Evolutionary conservation across 2,329 filamentous ascomycete genomes (phyloP).

Genomic region (Fusarium pseudocircinatum): DNA sequence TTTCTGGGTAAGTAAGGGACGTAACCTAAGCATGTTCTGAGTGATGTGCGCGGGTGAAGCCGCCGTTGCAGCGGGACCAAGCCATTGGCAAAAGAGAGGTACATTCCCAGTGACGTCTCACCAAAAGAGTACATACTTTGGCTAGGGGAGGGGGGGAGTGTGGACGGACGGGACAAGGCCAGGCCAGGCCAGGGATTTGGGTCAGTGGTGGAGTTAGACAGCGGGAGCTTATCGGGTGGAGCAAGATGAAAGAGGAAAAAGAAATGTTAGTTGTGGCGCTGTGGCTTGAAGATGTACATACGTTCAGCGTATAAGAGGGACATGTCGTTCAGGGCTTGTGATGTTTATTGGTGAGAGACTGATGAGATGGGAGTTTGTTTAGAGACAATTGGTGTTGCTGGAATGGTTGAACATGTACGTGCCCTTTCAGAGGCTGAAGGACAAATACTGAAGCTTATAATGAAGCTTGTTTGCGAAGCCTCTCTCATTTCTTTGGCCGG

Average conservation of each 20-base stretch:
- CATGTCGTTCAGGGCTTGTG: background rate
- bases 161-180: background rate
- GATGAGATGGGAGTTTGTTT: background rate
- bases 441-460: background rate
- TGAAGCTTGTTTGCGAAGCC: background rate
- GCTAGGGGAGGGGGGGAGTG: conserved; percentile 20
- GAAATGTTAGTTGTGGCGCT: conserved; percentile 20
- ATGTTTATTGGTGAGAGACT: background rate
- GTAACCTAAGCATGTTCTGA: conserved; percentile 5
- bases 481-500: background rate
- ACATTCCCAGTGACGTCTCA: background rate
- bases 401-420: too few relatives aligned
- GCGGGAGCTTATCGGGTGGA: conserved; percentile 32
- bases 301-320: background rate
- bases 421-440: background rate
- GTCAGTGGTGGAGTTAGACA: conserved; percentile 29
- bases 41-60: conserved; percentile 39
- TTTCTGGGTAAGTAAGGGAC: conserved; percentile 19
- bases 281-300: conserved; percentile 1
- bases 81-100: background rate
- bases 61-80: conserved; percentile 37
- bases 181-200: conserved; percentile 12
- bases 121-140: conserved; percentile 2
- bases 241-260: background rate
- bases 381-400: background rate